A percentile compares a stretch with the other conserved stretches of the same genome.
phyloP scores from a whole-genome alignment of 331 rosid species.

The Arachis monticola region DNA sequence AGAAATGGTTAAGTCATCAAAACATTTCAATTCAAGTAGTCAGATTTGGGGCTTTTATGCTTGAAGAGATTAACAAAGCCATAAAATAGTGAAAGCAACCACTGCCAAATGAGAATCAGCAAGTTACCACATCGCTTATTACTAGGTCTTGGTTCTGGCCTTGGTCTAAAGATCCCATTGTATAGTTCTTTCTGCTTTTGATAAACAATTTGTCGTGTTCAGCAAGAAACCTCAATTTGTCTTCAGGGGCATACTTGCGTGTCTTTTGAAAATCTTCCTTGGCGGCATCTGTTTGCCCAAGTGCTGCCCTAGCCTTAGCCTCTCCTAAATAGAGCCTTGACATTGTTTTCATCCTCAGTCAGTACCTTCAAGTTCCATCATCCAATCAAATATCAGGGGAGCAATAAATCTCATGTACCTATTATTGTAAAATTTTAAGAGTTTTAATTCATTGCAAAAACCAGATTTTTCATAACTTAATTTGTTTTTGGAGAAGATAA shows the following conservation, averaged over 20 bases:
- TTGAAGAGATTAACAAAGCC: conserved; percentile 54
- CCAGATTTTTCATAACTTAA: conserved; percentile 4
- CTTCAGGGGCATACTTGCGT: conserved; percentile 70
- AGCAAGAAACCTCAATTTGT: conserved; percentile 74
- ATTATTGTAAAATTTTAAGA: background rate
- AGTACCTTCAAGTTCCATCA: conserved; percentile 58
- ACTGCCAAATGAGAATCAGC: conserved; percentile 65
- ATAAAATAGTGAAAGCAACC: conserved; percentile 65
- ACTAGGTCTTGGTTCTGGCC: conserved; percentile 64
- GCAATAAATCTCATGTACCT: conserved; percentile 7
- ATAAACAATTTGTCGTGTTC: conserved; percentile 85
- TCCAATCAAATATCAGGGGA: background rate
- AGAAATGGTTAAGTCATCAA: conserved; percentile 9
- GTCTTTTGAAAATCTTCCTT: conserved; percentile 84
- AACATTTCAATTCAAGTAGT: conserved; percentile 40
- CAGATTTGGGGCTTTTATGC: conserved; percentile 57
- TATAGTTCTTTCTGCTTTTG: conserved; percentile 94
- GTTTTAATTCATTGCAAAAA: background rate
- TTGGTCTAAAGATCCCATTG: conserved; percentile 88
- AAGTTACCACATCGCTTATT: conserved; percentile 42
- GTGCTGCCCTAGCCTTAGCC: conserved; percentile 88
- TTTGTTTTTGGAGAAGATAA: background rate
- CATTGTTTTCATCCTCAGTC: conserved; percentile 82
- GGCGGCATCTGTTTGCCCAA: conserved; percentile 91
- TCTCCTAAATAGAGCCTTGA: conserved; percentile 88